Percentiles rank a stretch among this genome's conserved stretches.
Evolutionary conservation across 2,329 filamentous ascomycete genomes (phyloP).

Genomic region (Alternaria brassicicola): DNA sequence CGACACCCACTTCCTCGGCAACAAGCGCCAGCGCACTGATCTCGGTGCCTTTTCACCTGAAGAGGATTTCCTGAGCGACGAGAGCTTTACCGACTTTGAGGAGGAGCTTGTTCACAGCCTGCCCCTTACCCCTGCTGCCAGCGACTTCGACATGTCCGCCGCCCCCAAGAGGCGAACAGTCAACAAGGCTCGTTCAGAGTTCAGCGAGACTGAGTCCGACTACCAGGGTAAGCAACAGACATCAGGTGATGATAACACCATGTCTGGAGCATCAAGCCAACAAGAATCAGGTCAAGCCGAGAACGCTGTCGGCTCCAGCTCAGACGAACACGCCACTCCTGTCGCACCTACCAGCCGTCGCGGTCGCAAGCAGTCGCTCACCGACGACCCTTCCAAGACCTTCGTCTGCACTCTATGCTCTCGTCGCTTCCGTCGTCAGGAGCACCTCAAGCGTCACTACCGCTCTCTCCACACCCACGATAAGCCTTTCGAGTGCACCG

Average conservation of each 20-base stretch:
- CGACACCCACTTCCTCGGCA: constrained; percentile 65
- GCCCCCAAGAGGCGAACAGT: constrained; percentile 34
- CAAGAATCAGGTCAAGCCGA: constrained; percentile 47
- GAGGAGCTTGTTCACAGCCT: constrained; percentile 69
- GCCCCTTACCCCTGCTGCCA: constrained; percentile 65
- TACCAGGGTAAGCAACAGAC: constrained; percentile 44
- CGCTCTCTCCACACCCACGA: constrained; percentile 97
- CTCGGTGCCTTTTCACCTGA: constrained; percentile 66
- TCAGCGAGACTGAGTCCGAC: constrained; percentile 46
- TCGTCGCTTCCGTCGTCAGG: constrained; percentile 95
- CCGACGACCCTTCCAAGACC: constrained; percentile 97
- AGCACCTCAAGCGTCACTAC: constrained; percentile 98
- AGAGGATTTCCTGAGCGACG: constrained; percentile 78
- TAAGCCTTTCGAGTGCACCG: constrained; percentile 96
- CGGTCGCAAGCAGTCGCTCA: constrained; percentile 96
- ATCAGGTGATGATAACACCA: constrained; percentile 40
- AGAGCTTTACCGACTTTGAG: constrained; percentile 77
- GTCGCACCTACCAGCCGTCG: constrained; percentile 74
- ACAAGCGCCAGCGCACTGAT: constrained; percentile 76
- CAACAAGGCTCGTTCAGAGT: constrained; percentile 39
- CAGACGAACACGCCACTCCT: constrained; percentile 48
- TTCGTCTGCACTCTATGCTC: constrained; percentile 97
- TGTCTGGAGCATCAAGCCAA: constrained; percentile 48
- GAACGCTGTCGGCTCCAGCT: constrained; percentile 55
- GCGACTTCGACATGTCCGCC: constrained; percentile 49